Evolutionary conservation across 2,329 filamentous ascomycete genomes (phyloP), one percentile per base, ranked within the genome.

Genomic region (Aspergillus sp.): DNA sequence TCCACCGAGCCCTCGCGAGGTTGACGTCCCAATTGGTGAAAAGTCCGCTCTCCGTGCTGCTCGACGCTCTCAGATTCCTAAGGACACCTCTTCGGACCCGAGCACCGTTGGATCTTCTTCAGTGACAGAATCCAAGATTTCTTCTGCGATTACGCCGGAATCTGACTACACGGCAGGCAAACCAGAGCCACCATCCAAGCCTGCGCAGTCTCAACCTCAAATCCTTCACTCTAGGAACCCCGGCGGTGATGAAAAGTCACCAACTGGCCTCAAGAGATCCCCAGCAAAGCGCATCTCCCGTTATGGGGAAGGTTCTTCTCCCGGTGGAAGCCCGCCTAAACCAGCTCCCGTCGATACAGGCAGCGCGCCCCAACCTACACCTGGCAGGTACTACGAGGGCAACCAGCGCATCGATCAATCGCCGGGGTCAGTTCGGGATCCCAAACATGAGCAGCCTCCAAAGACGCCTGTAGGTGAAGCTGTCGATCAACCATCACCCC

Each of bases 1-100:
- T 26, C 64, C 60, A 22, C 63, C 67, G 15, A 70, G 64, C 39
- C 63, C 70, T 4, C 67, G 63, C 36, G 69, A 75, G 41, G 62
- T 78, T 36, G 71, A 78, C 35, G 63, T 79, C 24, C 76, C 76
- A 6, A 74, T 80, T 43, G 75, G 76, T 15, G 76, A 77, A 52
- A 67, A 64, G 32, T 51, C 61, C n/a, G 55, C 57, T 10, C 66
- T 68, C 4, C 66, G 63, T 37, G 57, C 58, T 36, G 71, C 66
- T 61, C 49, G 52, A 33, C 52, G 52, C 28, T 57, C 54, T 24
- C 37, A 41, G 33, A 47, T 43, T 13, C 45, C 44, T 11, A 51
- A 51, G 26, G 52, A 52, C 16, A 44, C 48, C 11, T 47, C 43
- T 15, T 56, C 54, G 15, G 53, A 57, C 10, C 53, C 49, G 12